Evolutionary conservation across 1,284 basidiomycete species (phyloP).

Genomic region (Marasmius oreades): DNA sequence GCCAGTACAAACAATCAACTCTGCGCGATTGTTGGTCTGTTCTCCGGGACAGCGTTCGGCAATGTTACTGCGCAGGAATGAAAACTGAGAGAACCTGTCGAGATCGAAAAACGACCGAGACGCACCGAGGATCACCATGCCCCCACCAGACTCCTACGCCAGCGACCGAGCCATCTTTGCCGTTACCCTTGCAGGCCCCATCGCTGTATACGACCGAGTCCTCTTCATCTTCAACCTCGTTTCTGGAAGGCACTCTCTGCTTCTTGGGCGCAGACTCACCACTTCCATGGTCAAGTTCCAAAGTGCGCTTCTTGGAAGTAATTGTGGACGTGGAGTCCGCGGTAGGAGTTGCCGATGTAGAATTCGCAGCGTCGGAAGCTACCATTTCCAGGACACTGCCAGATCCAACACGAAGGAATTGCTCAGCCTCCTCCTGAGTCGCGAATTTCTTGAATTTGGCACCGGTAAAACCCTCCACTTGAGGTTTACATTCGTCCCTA

Average conservation of each 20-base stretch:
- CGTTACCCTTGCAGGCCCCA: neutral
- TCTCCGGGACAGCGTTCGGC: conserved; percentile 75
- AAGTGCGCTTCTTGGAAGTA: no score
- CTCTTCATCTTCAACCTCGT: neutral
- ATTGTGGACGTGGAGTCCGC: no score
- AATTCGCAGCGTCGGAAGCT: neutral
- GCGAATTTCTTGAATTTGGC: conserved; percentile 50
- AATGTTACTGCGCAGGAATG: conserved; percentile 56
- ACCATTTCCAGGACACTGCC: neutral
- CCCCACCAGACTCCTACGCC: conserved; percentile 49
- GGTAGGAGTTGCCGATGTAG: no score
- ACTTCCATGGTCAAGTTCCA: no score
- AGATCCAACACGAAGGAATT: conserved; percentile 9
- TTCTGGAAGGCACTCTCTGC: no score
- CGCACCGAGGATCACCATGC: conserved; percentile 53
- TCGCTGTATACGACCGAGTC: neutral
- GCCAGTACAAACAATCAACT: conserved; percentile 61
- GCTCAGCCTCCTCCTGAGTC: conserved; percentile 38
- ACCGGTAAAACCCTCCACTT: conserved; percentile 44
- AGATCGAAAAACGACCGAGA: neutral
- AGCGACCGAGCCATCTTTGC: neutral
- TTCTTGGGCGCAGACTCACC: no score
- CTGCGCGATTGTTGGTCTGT: conserved; percentile 88
- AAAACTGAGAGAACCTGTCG: neutral
- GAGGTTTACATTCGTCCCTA: conserved; percentile 43